phyloP scores from a whole-genome alignment of 2,329 filamentous ascomycete species.

The Zalaria sp. region DNA sequence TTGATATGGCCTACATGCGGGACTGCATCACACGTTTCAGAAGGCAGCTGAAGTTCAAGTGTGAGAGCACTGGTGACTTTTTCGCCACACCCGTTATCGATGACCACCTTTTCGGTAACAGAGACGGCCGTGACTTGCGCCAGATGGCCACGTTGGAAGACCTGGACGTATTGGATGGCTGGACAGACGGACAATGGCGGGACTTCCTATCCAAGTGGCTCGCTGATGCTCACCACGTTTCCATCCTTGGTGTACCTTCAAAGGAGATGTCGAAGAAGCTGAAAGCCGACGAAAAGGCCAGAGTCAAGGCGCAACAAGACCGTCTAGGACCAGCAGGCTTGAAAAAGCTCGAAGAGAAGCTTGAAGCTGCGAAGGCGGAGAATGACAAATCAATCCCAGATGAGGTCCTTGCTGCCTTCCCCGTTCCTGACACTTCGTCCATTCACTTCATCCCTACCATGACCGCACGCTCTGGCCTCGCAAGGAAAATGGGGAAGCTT shows the following conservation, averaged over 20 bases:
- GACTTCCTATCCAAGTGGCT: constrained; percentile 73
- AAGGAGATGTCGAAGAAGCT: constrained; percentile 63
- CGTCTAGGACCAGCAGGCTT: constrained; percentile 72
- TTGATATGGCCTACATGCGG: constrained; percentile 81
- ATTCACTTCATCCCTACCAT: constrained; percentile 89
- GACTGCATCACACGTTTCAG: constrained; percentile 76
- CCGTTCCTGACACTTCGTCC: constrained; percentile 71
- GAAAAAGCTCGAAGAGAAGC: constrained; percentile 55
- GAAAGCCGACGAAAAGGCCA: constrained; percentile 65
- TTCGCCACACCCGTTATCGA: constrained; percentile 79
- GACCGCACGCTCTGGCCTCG: constrained; percentile 70
- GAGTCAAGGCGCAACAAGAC: constrained; percentile 65
- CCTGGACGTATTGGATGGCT: constrained; percentile 57
- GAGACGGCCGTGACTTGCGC: constrained; percentile 50
- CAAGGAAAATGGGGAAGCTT: constrained; percentile 52
- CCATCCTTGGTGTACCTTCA: constrained; percentile 78
- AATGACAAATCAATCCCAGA: constrained; percentile 80
- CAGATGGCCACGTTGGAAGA: constrained; percentile 29
- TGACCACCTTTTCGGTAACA: constrained; percentile 79
- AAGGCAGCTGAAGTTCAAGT: constrained; percentile 68
- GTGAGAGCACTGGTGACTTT: constrained; percentile 67
- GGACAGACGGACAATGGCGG: constrained; percentile 77
- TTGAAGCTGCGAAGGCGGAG: constrained; percentile 72
- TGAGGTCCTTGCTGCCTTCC: constrained; percentile 66
- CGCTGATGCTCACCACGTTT: constrained; percentile 71